Percentiles rank a stretch among this genome's conserved stretches.
phyloP scores from a whole-genome alignment of 2,329 filamentous ascomycete genomes.

The Purpureocillium takamizusanense region DNA sequence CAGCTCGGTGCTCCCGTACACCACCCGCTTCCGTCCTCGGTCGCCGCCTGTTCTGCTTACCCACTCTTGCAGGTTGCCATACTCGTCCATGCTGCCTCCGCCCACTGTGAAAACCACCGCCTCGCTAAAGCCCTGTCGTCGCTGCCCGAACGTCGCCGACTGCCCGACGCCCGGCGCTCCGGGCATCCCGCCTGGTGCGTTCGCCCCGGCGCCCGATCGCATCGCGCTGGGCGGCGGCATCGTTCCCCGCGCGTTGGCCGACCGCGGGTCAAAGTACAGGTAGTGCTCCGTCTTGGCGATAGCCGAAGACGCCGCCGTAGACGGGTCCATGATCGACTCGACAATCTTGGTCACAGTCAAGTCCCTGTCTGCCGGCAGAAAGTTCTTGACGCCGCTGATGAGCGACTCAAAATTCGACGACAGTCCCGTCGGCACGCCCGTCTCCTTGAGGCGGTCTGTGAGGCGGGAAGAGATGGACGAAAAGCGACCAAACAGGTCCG shows the following conservation, averaged over 20 bases:
- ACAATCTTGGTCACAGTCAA: slow-evolving; percentile 96
- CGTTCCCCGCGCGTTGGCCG: slow-evolving; percentile 83
- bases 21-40: slow-evolving; percentile 66
- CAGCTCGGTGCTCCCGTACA: slow-evolving; percentile 89
- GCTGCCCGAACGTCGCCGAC: slow-evolving; percentile 79
- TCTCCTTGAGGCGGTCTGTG: slow-evolving; percentile 89
- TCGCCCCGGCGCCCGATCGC: slow-evolving; percentile 31
- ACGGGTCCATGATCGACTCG: slow-evolving; percentile 95
- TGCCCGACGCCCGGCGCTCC: slow-evolving; percentile 51
- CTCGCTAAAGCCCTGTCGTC: slow-evolving; percentile 81
- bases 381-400: slow-evolving; percentile 94
- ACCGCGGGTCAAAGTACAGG: slow-evolving; percentile 92
- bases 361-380: slow-evolving; percentile 91
- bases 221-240: slow-evolving; percentile 70
- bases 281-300: slow-evolving; percentile 96
- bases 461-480: slow-evolving; percentile 84
- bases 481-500: slow-evolving; percentile 86
- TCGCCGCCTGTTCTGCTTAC: slow-evolving; percentile 65
- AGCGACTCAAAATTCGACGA: slow-evolving; percentile 84
- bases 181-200: slow-evolving; percentile 38
- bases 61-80: slow-evolving; percentile 96
- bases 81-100: slow-evolving; percentile 97
- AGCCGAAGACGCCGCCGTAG: slow-evolving; percentile 78
- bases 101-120: slow-evolving; percentile 92
- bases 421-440: slow-evolving; percentile 60